Conservation (phyloP, 176 grass and related monocot species). For the bread wheat (Triticum aestivum) region DNA sequence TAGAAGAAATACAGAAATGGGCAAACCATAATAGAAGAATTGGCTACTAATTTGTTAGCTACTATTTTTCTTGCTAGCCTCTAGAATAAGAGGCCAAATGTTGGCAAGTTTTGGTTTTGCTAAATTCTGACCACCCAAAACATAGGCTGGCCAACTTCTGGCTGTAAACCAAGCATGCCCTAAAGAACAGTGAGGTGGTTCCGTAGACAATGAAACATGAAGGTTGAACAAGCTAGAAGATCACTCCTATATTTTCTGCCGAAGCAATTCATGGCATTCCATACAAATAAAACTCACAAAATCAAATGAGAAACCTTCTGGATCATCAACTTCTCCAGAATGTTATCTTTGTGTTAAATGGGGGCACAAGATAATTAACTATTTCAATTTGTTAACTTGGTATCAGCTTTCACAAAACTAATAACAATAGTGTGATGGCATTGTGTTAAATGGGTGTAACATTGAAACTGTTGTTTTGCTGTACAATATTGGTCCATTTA, state of each 20-base stretch:
- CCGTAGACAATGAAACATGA: not conserved
- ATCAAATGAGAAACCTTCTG: not conserved
- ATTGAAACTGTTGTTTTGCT: no score
- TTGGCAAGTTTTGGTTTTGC: not conserved
- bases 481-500: no score
- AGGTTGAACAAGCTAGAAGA: not conserved
- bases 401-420: constrained; percentile 1
- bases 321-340: not conserved
- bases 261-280: not conserved
- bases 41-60: not conserved
- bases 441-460: not conserved
- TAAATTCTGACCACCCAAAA: not conserved
- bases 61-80: not conserved
- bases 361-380: not conserved
- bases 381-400: not conserved
- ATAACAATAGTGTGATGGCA: not conserved
- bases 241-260: not conserved
- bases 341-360: not conserved
- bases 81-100: not conserved
- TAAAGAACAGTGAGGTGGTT: constrained; percentile 2
- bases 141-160: not conserved
- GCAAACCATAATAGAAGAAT: not conserved
- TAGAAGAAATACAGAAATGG: not conserved
- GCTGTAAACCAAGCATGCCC: not conserved
- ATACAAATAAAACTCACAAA: not conserved